These are phyloP conservation scores for Persicaria tinctoria DNA, from an alignment of 148 eudicot genomes.

Conservation along the genomic window DNA sequence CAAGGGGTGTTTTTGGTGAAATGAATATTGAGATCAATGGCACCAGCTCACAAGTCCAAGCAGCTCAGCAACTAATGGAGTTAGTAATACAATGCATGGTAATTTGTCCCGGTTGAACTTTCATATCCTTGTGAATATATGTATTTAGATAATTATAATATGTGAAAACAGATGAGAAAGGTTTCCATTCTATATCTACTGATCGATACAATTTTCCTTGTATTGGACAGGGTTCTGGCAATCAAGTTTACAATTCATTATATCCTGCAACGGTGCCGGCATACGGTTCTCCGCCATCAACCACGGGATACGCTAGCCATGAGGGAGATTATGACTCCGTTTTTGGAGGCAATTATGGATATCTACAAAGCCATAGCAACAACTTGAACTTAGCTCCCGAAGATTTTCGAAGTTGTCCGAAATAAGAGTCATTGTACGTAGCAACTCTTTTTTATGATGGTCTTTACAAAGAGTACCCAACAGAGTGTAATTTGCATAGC, in stretches of 20 bases:
- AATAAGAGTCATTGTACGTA: no score
- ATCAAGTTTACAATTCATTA: constrained; percentile 48
- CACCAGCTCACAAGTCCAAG: constrained; percentile 75
- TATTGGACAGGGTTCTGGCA: no score
- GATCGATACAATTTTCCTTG: no score
- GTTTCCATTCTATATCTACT: no score
- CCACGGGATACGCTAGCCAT: constrained; percentile 42
- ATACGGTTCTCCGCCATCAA: constrained; percentile 38
- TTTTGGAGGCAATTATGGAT: constrained; percentile 51
- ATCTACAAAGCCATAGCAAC: no score
- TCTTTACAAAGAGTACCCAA: no score
- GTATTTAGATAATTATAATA: constrained; percentile 39
- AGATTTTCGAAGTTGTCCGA: no score
- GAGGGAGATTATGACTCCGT: constrained; percentile 53
- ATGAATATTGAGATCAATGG: constrained; percentile 87
- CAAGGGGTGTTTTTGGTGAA: constrained; percentile 72
- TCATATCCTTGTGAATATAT: neutral
- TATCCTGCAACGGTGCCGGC: constrained; percentile 38
- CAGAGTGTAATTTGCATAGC: no score
- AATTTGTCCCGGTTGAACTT: neutral
- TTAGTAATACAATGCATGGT: constrained; percentile 15
- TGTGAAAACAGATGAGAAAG: no score
- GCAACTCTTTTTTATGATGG: no score
- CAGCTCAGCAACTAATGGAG: constrained; percentile 85
- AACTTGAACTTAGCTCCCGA: no score